A percentile compares a stretch with the other conserved stretches of the same genome.
Conservation (phyloP, 2,329 filamentous ascomycete genomes). For the Neurospora sp. region DNA sequence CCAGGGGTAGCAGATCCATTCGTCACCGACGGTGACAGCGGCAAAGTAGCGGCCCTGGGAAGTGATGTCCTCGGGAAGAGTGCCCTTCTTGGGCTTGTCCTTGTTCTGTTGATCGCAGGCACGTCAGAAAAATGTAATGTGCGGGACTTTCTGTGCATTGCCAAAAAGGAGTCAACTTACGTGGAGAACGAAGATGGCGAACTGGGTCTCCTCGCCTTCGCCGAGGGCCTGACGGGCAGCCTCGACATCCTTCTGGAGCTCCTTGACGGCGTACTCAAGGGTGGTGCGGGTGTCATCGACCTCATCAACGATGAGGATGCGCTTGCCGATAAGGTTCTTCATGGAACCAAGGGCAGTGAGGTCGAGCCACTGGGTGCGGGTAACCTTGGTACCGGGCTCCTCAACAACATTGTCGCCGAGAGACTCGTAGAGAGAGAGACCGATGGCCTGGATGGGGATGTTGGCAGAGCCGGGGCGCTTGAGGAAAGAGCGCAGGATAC, state of each 20-base stretch:
- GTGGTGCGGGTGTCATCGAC: constrained; percentile 93
- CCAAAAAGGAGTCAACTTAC: constrained; percentile 37
- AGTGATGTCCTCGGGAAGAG: constrained; percentile 69
- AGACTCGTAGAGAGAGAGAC: constrained; percentile 90
- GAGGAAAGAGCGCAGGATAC: constrained; percentile 95
- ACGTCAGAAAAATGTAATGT: not conserved
- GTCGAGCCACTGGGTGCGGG: constrained; percentile 96
- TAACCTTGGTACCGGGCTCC: constrained; percentile 82
- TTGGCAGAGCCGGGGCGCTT: constrained; percentile 80
- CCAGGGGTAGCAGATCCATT: constrained; percentile 99
- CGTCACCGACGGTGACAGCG: constrained; percentile 79
- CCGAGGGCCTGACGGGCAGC: constrained; percentile 65
- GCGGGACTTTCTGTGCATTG: not conserved
- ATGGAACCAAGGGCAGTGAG: constrained; percentile 72
- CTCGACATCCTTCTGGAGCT: constrained; percentile 92
- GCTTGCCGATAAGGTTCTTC: constrained; percentile 82
- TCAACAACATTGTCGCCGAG: constrained; percentile 55
- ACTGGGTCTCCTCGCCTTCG: constrained; percentile 61
- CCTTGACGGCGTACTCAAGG: constrained; percentile 84
- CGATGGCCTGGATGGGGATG: constrained; percentile 98
- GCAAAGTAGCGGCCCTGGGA: constrained; percentile 66
- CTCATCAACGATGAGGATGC: constrained; percentile 87
- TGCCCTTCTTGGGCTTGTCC: constrained; percentile 91
- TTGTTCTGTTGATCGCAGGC: constrained; percentile 58
- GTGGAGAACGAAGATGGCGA: constrained; percentile 92